A percentile compares a stretch with the other conserved stretches of the same genome.
phyloP scores from a whole-genome alignment of 1,284 basidiomycete genomes.

The Sanghuangporus weigelae region DNA sequence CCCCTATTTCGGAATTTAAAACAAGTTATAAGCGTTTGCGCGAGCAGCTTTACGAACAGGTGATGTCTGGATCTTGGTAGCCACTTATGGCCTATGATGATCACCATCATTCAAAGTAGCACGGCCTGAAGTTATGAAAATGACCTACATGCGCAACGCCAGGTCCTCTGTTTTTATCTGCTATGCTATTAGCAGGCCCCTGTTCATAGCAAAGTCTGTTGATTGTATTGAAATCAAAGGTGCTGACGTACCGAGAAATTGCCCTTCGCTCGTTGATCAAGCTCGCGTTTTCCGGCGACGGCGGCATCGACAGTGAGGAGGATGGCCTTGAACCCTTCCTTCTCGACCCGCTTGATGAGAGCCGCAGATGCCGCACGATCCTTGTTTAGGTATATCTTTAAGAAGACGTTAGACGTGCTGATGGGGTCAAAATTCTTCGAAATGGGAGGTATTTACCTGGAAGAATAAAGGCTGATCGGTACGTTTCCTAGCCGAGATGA shows the following conservation, averaged over 20 bases:
- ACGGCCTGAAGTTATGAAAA: background rate
- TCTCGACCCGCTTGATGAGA: slow-evolving; percentile 45
- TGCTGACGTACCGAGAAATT: slow-evolving; percentile 17
- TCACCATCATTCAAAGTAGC: background rate
- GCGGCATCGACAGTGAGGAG: slow-evolving; percentile 64
- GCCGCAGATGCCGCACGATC: slow-evolving; percentile 49
- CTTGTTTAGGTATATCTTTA: slow-evolving; percentile 47
- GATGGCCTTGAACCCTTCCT: slow-evolving; percentile 48
- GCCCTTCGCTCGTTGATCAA: slow-evolving; percentile 31
- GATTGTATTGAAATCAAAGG: background rate
- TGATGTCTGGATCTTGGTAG: slow-evolving; percentile 56
- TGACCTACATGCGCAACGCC: slow-evolving; percentile 40
- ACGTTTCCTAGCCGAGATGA: slow-evolving; percentile 41
- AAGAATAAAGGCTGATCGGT: slow-evolving; percentile 47
- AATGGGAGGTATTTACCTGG: slow-evolving; percentile 27
- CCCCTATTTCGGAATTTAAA: slow-evolving; percentile 16
- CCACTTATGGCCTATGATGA: slow-evolving; percentile 23
- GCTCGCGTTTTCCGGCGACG: slow-evolving; percentile 53
- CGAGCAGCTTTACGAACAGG: slow-evolving; percentile 36
- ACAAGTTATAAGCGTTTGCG: background rate
- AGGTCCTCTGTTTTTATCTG: slow-evolving; percentile 29
- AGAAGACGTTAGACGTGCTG: background rate
- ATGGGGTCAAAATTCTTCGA: background rate
- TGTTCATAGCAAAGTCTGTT: slow-evolving; percentile 2
- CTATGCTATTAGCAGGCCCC: slow-evolving; percentile 47